phyloP scores from a whole-genome alignment of 1,284 basidiomycete species.

The Microbotryomycetes sp. region DNA sequence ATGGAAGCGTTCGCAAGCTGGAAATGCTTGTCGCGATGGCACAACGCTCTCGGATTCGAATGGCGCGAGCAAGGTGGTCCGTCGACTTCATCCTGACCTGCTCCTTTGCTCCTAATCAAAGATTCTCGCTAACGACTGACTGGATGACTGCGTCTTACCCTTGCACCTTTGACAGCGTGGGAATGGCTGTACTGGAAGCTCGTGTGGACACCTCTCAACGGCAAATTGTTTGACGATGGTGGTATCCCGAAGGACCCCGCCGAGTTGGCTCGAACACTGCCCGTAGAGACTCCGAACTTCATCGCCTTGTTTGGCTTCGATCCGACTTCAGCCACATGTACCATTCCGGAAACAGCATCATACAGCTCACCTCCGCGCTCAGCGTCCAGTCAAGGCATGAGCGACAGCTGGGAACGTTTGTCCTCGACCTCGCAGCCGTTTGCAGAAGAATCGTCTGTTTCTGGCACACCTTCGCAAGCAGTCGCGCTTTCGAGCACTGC shows the following conservation, averaged over 20 bases:
- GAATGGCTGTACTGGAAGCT: constrained; percentile 35
- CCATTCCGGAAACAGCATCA: constrained; percentile 24
- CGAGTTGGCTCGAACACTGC: constrained; percentile 41
- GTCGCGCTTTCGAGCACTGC: neutral
- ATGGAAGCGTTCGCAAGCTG: constrained; percentile 41
- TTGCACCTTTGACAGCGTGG: neutral
- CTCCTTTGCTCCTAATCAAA: no score
- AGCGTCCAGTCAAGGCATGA: neutral
- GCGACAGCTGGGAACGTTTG: constrained; percentile 11
- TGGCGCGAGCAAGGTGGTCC: constrained; percentile 49
- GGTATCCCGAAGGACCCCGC: constrained; percentile 36
- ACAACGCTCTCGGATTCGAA: constrained; percentile 46
- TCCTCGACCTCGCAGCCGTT: constrained; percentile 26
- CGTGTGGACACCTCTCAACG: constrained; percentile 30
- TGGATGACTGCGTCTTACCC: neutral
- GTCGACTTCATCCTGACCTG: neutral
- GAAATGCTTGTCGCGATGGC: constrained; percentile 36
- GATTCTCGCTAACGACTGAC: neutral
- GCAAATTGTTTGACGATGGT: constrained; percentile 37
- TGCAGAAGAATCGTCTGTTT: constrained; percentile 16
- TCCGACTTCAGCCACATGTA: constrained; percentile 11
- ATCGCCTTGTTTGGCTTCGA: constrained; percentile 38
- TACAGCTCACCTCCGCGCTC: constrained; percentile 28
- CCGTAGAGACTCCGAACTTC: constrained; percentile 41
- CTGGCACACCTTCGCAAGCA: neutral